A percentile compares a stretch with the other conserved stretches of the same genome.
Conservation (phyloP, 2,329 filamentous ascomycete species). For the Chaetomium strumarium region DNA sequence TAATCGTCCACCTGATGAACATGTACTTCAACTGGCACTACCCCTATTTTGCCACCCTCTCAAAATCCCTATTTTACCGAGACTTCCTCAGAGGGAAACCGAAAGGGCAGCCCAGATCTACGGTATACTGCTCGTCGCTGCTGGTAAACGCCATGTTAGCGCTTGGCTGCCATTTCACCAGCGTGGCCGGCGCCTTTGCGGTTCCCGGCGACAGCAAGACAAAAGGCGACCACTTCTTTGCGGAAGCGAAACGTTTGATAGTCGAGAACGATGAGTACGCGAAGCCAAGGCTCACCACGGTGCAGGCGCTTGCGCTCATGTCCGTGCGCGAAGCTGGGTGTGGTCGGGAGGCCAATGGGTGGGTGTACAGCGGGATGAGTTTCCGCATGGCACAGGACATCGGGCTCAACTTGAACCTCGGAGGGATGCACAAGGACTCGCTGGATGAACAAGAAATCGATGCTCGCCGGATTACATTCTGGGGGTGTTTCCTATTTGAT, state of each 20-base stretch:
- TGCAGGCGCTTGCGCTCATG: slow-evolving; percentile 92
- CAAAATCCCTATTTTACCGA: slow-evolving; percentile 77
- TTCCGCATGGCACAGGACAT: slow-evolving; percentile 97
- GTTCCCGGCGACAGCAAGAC: slow-evolving; percentile 70
- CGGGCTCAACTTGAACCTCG: slow-evolving; percentile 79
- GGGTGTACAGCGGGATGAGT: slow-evolving; percentile 98
- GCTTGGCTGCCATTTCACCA: slow-evolving; percentile 88
- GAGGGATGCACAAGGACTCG: slow-evolving; percentile 53
- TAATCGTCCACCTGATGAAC: slow-evolving; percentile 82
- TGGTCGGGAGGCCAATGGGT: slow-evolving; percentile 88
- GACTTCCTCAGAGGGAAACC: slow-evolving; percentile 73
- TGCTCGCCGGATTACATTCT: slow-evolving; percentile 85
- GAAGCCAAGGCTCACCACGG: slow-evolving; percentile 78
- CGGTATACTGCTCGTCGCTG: slow-evolving; percentile 78
- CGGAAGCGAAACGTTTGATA: slow-evolving; percentile 83
- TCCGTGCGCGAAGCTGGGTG: slow-evolving; percentile 94
- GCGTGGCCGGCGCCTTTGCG: slow-evolving; percentile 64
- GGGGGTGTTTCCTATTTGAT: slow-evolving; percentile 97
- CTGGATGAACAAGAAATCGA: slow-evolving; percentile 81
- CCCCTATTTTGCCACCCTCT: slow-evolving; percentile 87
- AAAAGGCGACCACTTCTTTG: slow-evolving; percentile 93
- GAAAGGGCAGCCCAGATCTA: slow-evolving; percentile 44
- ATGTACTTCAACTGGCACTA: slow-evolving; percentile 99
- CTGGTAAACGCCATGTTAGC: slow-evolving; percentile 93
- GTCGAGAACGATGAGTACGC: slow-evolving; percentile 91